These are phyloP conservation scores for Aspergillus bridgeri DNA, from an alignment of 495 filamentous ascomycete species.

Conservation along the genomic window DNA sequence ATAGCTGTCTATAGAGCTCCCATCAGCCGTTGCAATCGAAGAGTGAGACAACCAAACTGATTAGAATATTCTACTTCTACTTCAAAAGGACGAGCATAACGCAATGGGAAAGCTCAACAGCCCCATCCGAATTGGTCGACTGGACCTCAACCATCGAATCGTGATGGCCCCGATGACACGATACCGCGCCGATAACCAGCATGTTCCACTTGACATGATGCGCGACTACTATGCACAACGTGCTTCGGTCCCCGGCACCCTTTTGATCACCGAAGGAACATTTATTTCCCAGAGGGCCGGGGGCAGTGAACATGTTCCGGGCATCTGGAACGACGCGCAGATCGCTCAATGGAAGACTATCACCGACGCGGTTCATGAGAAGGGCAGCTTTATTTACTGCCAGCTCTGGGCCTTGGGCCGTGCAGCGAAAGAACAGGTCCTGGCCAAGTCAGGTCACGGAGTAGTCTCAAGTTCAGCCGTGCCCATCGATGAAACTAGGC, in stretches of 20 bases:
- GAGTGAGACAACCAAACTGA: too few species aligned
- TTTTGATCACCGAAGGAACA: conserved; percentile 59
- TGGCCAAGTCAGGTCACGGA: conserved; percentile 20
- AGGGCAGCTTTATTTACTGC: conserved; percentile 48
- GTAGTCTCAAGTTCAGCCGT: conserved; percentile 39
- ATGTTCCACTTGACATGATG: conserved; percentile 29
- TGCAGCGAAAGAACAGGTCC: conserved; percentile 39
- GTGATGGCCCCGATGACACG: conserved; percentile 53
- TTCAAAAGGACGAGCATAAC: too few species aligned
- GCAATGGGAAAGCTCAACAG: conserved; percentile 41
- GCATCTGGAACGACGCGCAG: conserved; percentile 45
- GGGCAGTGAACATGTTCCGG: conserved; percentile 44
- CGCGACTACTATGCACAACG: conserved; percentile 52
- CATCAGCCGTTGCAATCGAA: too few species aligned
- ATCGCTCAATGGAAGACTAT: conserved; percentile 48
- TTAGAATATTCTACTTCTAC: too few species aligned
- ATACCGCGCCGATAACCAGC: conserved; percentile 33
- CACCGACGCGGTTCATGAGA: conserved; percentile 48
- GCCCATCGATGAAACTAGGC: conserved; percentile 10
- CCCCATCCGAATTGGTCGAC: conserved; percentile 45
- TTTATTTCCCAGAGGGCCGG: conserved; percentile 52
- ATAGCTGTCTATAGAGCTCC: too few species aligned
- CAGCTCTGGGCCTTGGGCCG: conserved; percentile 61
- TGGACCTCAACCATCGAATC: conserved; percentile 46
- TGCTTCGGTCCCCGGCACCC: conserved; percentile 44